Base-by-base conservation (phyloP, 129 eudicot genomes). In the Tagetes patula region DNA sequence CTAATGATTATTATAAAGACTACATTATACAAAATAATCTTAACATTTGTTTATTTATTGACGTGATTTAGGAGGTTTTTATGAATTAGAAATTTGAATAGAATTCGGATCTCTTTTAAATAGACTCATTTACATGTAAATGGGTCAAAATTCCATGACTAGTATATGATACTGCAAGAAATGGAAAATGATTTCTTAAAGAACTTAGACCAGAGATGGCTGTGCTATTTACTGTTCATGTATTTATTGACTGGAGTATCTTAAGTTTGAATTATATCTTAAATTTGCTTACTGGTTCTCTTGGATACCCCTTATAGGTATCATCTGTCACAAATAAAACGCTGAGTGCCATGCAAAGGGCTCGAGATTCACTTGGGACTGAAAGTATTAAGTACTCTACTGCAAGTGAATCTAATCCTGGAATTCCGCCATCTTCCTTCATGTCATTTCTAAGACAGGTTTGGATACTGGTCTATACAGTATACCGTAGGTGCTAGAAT, bases 371-470 rank as follows among this genome's bases (percentile, higher is more conserved):
- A 72, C 86, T 94, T 64, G 76, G 67, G 37, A 69, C 84, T 37
- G 85, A 90, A 72, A 77, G 79, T 74, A 66, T 94, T 42, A 78
- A 82, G 59, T 82, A 81, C 42, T 83, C 84, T 20, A 81, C 70
- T 68, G 97, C 99, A 33, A 90, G 84, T 70, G 40, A 75, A 42
- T 84, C 92, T 50, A 94, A 94, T 80, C 99, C 99, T 39, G 99
- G 99, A 52, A 75, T 94, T 54, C 99, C 99, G 72, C 99, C 99
- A 37, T 88, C 99, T 38, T 94, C 99, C 31, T 75, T 94, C 82
- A 94, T 94, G 97, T 68, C 93, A 55, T 94, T 94, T 72, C 53
- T 83, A 76, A 90, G 58, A 55, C 85, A 94, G 99, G 99, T 90
- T 54, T 69, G 82, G 3, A 58, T 30, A 47, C 36, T 52, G 73